phyloP scores from a whole-genome alignment of 2,329 filamentous ascomycete species.

The Cladosporium sp. region DNA sequence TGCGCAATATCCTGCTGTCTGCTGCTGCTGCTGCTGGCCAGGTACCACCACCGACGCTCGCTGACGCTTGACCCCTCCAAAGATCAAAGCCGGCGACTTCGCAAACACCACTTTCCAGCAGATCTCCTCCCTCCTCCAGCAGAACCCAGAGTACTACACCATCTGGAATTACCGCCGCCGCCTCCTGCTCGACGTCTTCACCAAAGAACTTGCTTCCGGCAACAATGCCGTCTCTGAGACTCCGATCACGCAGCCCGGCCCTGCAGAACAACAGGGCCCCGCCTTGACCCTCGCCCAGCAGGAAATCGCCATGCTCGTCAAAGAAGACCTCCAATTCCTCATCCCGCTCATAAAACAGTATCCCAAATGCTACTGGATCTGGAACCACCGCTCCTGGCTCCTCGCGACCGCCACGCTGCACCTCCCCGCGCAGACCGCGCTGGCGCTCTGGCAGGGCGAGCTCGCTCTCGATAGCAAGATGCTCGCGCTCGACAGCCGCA shows the following conservation, averaged over 20 bases:
- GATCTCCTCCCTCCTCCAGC: constrained; percentile 68
- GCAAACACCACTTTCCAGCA: constrained; percentile 62
- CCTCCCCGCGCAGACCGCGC: constrained; percentile 58
- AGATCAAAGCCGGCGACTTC: constrained; percentile 51
- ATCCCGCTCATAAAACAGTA: constrained; percentile 80
- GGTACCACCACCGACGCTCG: constrained; percentile 69
- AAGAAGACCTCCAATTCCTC: constrained; percentile 75
- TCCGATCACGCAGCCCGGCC: not conserved
- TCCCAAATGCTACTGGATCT: constrained; percentile 99
- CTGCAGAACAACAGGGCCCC: constrained; percentile 20
- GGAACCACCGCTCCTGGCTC: constrained; percentile 91
- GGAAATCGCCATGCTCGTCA: constrained; percentile 57
- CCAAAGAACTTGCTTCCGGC: constrained; percentile 45
- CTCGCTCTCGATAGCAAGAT: constrained; percentile 82
- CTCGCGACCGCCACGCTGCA: constrained; percentile 68
- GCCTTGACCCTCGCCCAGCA: constrained; percentile 37
- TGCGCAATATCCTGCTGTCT: constrained; percentile 42
- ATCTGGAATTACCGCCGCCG: constrained; percentile 86
- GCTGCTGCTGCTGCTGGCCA: not conserved
- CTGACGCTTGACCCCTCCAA: constrained; percentile 24
- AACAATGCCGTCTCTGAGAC: constrained; percentile 14
- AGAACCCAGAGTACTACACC: constrained; percentile 88
- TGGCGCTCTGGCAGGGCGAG: constrained; percentile 78
- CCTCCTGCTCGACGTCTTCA: constrained; percentile 63
- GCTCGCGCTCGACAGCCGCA: constrained; percentile 80